phyloP scores from a whole-genome alignment of 139 green algal species.

The Micromonas commoda region DNA sequence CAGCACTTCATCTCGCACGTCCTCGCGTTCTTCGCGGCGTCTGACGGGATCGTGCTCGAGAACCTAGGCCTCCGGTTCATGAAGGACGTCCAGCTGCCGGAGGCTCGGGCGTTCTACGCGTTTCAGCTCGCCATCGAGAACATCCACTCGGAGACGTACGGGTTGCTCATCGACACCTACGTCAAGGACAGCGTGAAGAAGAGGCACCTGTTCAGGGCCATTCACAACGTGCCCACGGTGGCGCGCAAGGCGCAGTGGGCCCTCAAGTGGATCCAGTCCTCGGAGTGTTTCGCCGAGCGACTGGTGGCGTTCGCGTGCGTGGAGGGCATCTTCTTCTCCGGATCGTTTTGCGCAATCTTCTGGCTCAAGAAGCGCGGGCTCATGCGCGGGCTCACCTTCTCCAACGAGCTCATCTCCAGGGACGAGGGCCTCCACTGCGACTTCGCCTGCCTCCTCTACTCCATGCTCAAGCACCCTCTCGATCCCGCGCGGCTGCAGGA shows the following conservation, averaged over 20 bases:
- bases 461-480: conserved; percentile 14
- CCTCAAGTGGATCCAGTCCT: conserved; percentile 85
- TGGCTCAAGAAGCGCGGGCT: conserved; percentile 98
- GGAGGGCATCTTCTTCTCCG: conserved; percentile 98
- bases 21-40: conserved; percentile 96
- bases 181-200: conserved; percentile 77
- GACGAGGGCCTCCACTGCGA: conserved; percentile 98
- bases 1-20: conserved; percentile 92
- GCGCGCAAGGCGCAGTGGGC: conserved; percentile 96
- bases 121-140: conserved; percentile 99
- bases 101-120: conserved; percentile 96
- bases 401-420: conserved; percentile 95
- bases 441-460: conserved; percentile 95
- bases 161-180: conserved; percentile 93
- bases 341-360: conserved; percentile 96
- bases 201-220: conserved; percentile 82
- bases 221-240: conserved; percentile 83
- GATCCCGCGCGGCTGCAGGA: conserved; percentile 52
- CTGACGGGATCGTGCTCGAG: conserved; percentile 95
- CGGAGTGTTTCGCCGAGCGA: conserved; percentile 73
- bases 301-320: conserved; percentile 92
- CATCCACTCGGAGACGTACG: conserved; percentile 99
- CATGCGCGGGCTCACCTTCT: conserved; percentile 97
- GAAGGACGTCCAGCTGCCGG: conserved; percentile 86
- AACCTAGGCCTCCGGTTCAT: conserved; percentile 93